phyloP scores from a whole-genome alignment of 352 stramenopile genomes.

The Globisporangium ultimum region DNA sequence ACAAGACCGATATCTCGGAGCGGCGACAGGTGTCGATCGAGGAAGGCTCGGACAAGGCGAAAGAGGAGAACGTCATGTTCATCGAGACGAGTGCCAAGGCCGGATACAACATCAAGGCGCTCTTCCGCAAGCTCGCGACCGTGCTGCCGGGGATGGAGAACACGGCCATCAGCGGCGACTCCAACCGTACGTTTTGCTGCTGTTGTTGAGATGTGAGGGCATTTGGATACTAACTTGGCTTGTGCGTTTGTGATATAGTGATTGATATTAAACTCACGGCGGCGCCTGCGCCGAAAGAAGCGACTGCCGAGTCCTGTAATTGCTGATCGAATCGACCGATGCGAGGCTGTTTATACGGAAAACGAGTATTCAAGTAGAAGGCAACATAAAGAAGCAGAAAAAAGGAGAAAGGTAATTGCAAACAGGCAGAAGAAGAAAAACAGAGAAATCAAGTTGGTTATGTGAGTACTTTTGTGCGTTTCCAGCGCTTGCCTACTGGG shows the following conservation, averaged over 20 bases:
- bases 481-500: conserved; percentile 7
- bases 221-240: not conserved
- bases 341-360: conserved; percentile 11
- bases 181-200: conserved; percentile 59
- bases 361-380: conserved; percentile 17
- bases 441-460: conserved; percentile 20
- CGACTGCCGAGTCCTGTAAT: conserved; percentile 55
- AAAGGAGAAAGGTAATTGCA: not conserved
- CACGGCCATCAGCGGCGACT: conserved; percentile 83
- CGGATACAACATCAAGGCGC: conserved; percentile 97
- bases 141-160: conserved; percentile 96
- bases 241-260: conserved; percentile 33
- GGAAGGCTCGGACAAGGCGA: conserved; percentile 97
- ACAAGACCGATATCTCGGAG: conserved; percentile 99
- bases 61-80: conserved; percentile 98
- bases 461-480: conserved; percentile 17
- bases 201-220: not conserved
- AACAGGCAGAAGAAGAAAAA: conserved; percentile 1
- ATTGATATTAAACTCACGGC: conserved; percentile 89
- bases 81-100: conserved; percentile 99
- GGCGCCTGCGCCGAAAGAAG: conserved; percentile 73
- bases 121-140: conserved; percentile 98
- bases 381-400: conserved; percentile 16
- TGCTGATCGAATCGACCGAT: conserved; percentile 43
- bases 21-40: conserved; percentile 96